These are phyloP conservation scores for Sclerotinia glacialis DNA, from an alignment of 2,329 filamentous ascomycete species.

Conservation along the genomic window DNA sequence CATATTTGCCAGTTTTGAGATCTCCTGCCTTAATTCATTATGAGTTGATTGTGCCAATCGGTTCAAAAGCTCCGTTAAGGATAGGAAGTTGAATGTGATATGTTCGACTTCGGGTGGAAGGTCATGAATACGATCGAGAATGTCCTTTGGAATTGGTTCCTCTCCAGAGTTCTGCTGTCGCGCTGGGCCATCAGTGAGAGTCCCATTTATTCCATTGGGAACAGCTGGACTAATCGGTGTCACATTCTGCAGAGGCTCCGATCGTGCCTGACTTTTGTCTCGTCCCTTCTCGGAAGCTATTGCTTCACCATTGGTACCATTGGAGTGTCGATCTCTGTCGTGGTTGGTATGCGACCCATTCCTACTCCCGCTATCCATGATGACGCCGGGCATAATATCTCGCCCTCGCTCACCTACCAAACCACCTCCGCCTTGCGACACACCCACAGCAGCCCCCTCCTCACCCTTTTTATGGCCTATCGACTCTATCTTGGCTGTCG, in stretches of 20 bases:
- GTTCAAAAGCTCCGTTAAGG: slow-evolving; percentile 70
- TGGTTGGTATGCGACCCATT: slow-evolving; percentile 55
- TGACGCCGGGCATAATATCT: slow-evolving; percentile 52
- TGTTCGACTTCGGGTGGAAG: slow-evolving; percentile 64
- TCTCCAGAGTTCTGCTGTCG: slow-evolving; percentile 27
- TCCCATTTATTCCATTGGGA: slow-evolving; percentile 36
- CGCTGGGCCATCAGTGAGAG: slow-evolving; percentile 23
- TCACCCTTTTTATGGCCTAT: slow-evolving; percentile 31
- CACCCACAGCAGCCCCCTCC: slow-evolving; percentile 35
- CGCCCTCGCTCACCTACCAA: slow-evolving; percentile 28
- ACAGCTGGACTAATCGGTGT: slow-evolving; percentile 34
- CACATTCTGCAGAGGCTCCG: slow-evolving; percentile 35
- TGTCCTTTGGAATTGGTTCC: slow-evolving; percentile 31
- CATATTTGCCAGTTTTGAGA: slow-evolving; percentile 68
- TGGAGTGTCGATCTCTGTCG: slow-evolving; percentile 49
- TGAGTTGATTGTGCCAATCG: slow-evolving; percentile 82
- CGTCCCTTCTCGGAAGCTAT: slow-evolving; percentile 41
- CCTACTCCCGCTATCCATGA: slow-evolving; percentile 55
- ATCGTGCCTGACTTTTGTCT: slow-evolving; percentile 35
- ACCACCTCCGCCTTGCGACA: slow-evolving; percentile 33
- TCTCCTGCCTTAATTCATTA: slow-evolving; percentile 68
- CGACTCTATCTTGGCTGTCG: slow-evolving; percentile 41
- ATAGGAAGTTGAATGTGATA: slow-evolving; percentile 72
- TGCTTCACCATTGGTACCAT: slow-evolving; percentile 46
- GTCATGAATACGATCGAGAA: slow-evolving; percentile 51